These are phyloP conservation scores for Saussurea involucrata DNA, from an alignment of 129 eudicot genomes.

Conservation along the genomic window DNA sequence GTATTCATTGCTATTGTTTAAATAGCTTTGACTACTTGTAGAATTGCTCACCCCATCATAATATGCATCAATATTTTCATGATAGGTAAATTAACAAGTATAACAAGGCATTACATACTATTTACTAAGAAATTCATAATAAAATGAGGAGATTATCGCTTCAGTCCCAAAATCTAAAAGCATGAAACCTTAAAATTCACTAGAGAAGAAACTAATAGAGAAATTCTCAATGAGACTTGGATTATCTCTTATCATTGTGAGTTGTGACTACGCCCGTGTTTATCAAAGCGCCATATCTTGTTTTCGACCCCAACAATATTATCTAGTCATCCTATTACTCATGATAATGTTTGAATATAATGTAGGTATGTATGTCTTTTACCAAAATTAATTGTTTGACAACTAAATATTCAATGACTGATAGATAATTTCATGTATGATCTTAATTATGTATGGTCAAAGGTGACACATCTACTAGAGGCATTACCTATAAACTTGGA, in stretches of 20 bases:
- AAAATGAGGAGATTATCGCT: no score
- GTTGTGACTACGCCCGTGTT: conserved; percentile 51
- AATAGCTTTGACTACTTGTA: no score
- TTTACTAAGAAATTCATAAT: no score
- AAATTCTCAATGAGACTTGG: conserved; percentile 58
- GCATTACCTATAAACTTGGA: conserved; percentile 79
- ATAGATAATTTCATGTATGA: background rate
- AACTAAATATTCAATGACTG: background rate
- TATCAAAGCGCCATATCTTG: conserved; percentile 46
- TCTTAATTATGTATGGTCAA: conserved; percentile 5
- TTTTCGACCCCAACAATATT: conserved; percentile 50
- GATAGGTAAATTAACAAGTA: no score
- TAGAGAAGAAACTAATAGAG: conserved; percentile 48
- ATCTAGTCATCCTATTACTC: conserved; percentile 74
- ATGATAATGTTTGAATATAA: conserved; percentile 77
- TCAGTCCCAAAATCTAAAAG: conserved; percentile 21
- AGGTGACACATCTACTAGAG: conserved; percentile 66
- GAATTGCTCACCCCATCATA: no score
- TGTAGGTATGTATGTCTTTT: conserved; percentile 46
- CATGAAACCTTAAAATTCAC: conserved; percentile 42
- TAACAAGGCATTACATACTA: no score
- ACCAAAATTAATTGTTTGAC: background rate
- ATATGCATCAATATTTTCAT: no score
- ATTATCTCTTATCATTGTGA: conserved; percentile 48
- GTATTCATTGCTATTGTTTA: no score